A percentile compares a stretch with the other conserved stretches of the same genome.
Conservation (phyloP, 1,284 basidiomycete species). For the Irpex lacteus region DNA sequence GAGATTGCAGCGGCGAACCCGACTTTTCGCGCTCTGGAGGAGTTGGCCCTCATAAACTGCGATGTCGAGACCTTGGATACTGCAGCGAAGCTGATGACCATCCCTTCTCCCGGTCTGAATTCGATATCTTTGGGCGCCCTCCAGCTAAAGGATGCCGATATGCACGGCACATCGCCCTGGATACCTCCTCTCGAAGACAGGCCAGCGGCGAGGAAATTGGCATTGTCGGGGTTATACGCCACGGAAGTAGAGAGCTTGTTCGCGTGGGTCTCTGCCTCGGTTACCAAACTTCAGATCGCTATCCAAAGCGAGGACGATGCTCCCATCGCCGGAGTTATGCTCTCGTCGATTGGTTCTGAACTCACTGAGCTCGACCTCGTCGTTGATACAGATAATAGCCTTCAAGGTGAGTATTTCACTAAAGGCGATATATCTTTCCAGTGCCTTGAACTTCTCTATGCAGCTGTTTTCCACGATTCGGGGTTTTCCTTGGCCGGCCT, state of each 20-base stretch:
- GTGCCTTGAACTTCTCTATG: neutral
- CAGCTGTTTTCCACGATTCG: constrained; percentile 14
- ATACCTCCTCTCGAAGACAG: neutral
- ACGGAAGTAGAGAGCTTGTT: constrained; percentile 2
- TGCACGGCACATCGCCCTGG: neutral
- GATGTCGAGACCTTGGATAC: neutral
- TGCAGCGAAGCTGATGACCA: neutral
- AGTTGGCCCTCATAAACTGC: neutral
- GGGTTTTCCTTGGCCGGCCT: constrained; percentile 15
- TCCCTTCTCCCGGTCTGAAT: neutral
- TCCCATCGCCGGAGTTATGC: neutral
- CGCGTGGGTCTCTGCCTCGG: neutral
- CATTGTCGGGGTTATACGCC: neutral
- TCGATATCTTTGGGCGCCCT: neutral
- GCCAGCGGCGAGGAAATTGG: neutral
- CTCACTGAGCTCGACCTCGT: constrained; percentile 7
- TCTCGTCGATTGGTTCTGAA: neutral
- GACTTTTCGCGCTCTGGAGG: neutral
- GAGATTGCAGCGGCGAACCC: neutral
- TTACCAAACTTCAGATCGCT: neutral
- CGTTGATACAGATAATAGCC: constrained; percentile 12
- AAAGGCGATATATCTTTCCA: neutral
- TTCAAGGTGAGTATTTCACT: constrained; percentile 4
- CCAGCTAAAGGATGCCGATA: neutral
- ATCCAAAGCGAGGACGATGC: neutral